Percentiles rank a stretch among this genome's conserved stretches.
phyloP scores from a whole-genome alignment of 805 yeast species.

The Candida tibetensis region DNA sequence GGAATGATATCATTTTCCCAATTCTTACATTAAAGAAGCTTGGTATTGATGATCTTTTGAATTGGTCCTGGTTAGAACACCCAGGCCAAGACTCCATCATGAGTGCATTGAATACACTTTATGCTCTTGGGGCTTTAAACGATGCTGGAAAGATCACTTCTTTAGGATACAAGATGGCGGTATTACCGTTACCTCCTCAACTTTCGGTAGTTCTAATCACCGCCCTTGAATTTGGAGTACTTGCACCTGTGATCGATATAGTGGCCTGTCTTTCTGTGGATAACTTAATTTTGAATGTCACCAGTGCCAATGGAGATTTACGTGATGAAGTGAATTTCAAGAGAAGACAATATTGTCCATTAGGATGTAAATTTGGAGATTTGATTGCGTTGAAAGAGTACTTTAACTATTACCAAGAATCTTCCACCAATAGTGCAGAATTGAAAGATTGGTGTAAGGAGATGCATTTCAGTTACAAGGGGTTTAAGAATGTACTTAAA shows the following conservation, averaged over 20 bases:
- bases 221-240: conserved; percentile 58
- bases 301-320: conserved; percentile 54
- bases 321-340: conserved; percentile 83
- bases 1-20: conserved; percentile 84
- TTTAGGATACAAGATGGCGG: conserved; percentile 82
- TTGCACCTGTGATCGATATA: conserved; percentile 75
- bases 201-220: conserved; percentile 78
- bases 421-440: conserved; percentile 45
- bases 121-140: conserved; percentile 74
- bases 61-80: conserved; percentile 91
- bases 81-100: conserved; percentile 79
- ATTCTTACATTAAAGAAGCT: conserved; percentile 78
- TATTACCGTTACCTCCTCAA: conserved; percentile 90
- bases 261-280: conserved; percentile 93
- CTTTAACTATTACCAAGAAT: conserved; percentile 49
- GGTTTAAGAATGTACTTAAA: conserved; percentile 71
- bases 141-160: conserved; percentile 72
- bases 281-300: conserved; percentile 75
- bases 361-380: conserved; percentile 80
- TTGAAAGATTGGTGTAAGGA: conserved; percentile 81
- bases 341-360: conserved; percentile 64
- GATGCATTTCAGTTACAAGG: conserved; percentile 70
- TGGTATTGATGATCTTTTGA: conserved; percentile 77
- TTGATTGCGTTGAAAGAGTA: conserved; percentile 77
- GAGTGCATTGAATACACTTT: conserved; percentile 75